Conservation (phyloP, 2,329 filamentous ascomycete genomes). For the Lecanicillium sp. region DNA sequence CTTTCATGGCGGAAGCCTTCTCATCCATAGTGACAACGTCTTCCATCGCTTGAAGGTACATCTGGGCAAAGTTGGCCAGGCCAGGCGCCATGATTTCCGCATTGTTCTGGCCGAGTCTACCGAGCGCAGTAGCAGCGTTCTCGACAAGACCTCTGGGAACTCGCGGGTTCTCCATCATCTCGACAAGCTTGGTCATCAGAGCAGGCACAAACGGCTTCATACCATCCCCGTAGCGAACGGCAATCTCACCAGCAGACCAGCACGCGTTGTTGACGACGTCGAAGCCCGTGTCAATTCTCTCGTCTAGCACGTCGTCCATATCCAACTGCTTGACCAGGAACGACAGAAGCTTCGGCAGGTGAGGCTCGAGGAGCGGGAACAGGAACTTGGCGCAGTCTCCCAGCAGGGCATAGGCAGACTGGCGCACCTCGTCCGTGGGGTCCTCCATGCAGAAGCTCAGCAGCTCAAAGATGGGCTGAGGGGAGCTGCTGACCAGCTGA, state of each 20-base stretch:
- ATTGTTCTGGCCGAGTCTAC: constrained; percentile 76
- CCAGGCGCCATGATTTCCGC: constrained; percentile 71
- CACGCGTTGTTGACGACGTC: constrained; percentile 97
- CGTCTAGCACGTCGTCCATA: constrained; percentile 66
- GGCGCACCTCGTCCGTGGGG: constrained; percentile 81
- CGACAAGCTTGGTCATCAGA: constrained; percentile 68
- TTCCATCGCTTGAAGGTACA: constrained; percentile 75
- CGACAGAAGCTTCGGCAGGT: constrained; percentile 67
- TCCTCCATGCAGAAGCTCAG: constrained; percentile 91
- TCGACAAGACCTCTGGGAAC: constrained; percentile 84
- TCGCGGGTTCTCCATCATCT: constrained; percentile 78
- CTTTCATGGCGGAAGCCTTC: constrained; percentile 88
- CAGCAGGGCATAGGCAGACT: constrained; percentile 90
- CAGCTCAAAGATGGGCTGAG: constrained; percentile 84
- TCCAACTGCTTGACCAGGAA: constrained; percentile 85
- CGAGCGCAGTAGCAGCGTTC: constrained; percentile 90
- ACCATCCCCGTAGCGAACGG: constrained; percentile 67
- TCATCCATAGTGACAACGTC: constrained; percentile 86
- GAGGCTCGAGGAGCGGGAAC: constrained; percentile 71
- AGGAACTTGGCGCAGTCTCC: constrained; percentile 94
- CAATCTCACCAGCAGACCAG: constrained; percentile 92
- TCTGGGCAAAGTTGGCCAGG: constrained; percentile 70
- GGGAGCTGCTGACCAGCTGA: constrained; percentile 68
- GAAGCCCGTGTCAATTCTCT: constrained; percentile 78
- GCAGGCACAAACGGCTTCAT: constrained; percentile 74